Conservation (phyloP, 441 rosid species). For the Gossypium armourianum region DNA sequence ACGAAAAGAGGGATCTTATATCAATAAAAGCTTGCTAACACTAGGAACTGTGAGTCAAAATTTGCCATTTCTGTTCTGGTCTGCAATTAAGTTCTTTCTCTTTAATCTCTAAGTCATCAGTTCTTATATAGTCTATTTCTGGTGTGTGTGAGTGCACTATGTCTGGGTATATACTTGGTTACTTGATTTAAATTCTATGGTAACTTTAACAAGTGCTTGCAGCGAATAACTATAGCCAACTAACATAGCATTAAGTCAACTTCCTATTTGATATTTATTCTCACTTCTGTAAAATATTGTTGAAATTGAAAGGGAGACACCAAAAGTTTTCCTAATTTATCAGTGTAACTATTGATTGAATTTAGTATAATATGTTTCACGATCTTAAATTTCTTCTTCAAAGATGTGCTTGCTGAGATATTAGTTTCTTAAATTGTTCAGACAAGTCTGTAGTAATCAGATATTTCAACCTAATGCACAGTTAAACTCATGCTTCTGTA, state of each 20-base stretch:
- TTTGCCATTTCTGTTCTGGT: slow-evolving; percentile 6
- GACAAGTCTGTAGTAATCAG: background rate
- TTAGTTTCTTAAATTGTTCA: background rate
- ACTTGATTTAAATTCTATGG: slow-evolving; percentile 1
- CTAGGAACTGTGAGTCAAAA: slow-evolving; percentile 81
- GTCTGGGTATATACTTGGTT: background rate
- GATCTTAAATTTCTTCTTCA: background rate
- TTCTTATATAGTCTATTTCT: slow-evolving; percentile 9
- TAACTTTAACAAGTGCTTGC: background rate
- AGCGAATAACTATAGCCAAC: background rate
- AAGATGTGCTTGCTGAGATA: background rate
- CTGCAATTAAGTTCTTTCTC: slow-evolving; percentile 1
- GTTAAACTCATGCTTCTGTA: background rate
- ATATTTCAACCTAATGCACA: background rate
- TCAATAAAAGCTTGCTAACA: slow-evolving; percentile 91
- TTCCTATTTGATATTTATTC: background rate
- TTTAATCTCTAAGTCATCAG: slow-evolving; percentile 2
- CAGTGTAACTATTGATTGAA: background rate
- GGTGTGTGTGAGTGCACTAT: background rate
- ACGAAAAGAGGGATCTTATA: slow-evolving; percentile 92
- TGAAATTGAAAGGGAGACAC: background rate
- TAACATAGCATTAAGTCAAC: background rate
- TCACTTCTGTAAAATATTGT: background rate
- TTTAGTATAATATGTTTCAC: background rate
- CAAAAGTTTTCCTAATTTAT: background rate